A percentile compares a stretch with the other conserved stretches of the same genome.
Evolutionary conservation across 1,139 yeast species (phyloP).

Genomic region (Debaryomyces nepalensis): DNA sequence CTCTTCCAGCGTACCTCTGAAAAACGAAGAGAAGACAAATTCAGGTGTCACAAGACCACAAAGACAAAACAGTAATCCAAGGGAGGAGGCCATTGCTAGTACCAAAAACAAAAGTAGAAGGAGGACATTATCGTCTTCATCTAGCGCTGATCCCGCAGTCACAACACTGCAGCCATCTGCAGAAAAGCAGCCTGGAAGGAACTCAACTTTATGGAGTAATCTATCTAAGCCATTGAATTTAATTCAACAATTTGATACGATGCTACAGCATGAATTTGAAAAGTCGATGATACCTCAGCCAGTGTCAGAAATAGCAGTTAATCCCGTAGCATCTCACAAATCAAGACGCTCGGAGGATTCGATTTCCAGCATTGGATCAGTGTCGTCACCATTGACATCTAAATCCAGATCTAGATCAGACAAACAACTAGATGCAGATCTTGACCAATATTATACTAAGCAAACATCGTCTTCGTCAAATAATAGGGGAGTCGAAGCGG

Average conservation of each 20-base stretch:
- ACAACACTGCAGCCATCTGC: neutral
- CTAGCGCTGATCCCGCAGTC: conserved; percentile 7
- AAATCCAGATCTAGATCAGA: conserved; percentile 17
- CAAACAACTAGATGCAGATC: conserved; percentile 13
- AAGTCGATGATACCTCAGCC: conserved; percentile 39
- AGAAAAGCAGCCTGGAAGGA: conserved; percentile 16
- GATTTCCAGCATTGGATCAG: conserved; percentile 30
- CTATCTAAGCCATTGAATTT: conserved; percentile 63
- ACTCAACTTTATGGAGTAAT: conserved; percentile 41
- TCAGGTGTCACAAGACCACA: conserved; percentile 18
- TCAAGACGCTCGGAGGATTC: conserved; percentile 19
- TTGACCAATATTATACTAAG: conserved; percentile 18
- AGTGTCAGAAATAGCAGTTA: conserved; percentile 1
- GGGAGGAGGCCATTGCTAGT: conserved; percentile 42
- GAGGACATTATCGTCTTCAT: conserved; percentile 25
- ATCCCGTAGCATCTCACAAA: neutral
- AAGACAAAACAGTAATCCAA: conserved; percentile 34
- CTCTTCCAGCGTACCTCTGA: conserved; percentile 7
- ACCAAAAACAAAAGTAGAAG: conserved; percentile 31
- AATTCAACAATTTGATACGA: conserved; percentile 69
- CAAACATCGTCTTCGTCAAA: conserved; percentile 6
- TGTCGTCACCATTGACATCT: conserved; percentile 31
- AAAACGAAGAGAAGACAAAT: neutral
- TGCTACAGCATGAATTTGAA: conserved; percentile 70
- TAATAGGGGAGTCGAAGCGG: neutral